A percentile compares a stretch with the other conserved stretches of the same genome.
Evolutionary conservation across 495 filamentous ascomycete genomes (phyloP).

Genomic region (Tuber magnatum): DNA sequence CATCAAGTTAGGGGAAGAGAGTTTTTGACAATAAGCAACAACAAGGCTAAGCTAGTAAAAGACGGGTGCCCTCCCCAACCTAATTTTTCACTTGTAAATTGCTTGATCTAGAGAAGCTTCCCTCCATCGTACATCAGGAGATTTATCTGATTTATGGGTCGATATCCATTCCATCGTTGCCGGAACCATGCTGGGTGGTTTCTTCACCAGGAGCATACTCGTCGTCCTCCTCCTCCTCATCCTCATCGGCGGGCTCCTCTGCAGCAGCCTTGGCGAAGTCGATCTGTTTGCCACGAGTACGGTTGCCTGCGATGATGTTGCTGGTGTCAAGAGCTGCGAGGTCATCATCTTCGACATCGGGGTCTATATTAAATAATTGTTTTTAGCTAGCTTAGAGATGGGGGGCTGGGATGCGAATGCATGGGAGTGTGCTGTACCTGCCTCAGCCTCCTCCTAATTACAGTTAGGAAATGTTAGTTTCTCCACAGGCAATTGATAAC

Average conservation of each 20-base stretch:
- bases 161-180: neutral
- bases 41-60: constrained; percentile 2
- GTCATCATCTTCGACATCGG: constrained; percentile 69
- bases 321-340: constrained; percentile 89
- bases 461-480: constrained; percentile 34
- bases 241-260: constrained; percentile 59
- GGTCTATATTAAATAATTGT: constrained; percentile 44
- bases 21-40: neutral
- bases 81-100: neutral
- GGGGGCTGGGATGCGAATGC: neutral
- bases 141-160: neutral
- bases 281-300: constrained; percentile 76
- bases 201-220: constrained; percentile 46
- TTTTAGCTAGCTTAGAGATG: constrained; percentile 17
- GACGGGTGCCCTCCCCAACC: neutral
- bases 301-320: constrained; percentile 68
- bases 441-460: constrained; percentile 40
- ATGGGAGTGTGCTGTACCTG: constrained; percentile 45
- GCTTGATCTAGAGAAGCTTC: neutral
- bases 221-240: constrained; percentile 71
- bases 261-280: constrained; percentile 76
- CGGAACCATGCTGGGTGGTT: neutral
- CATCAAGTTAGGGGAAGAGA: neutral
- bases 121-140: neutral
- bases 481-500: neutral